Evolutionary conservation across 192 early-diverging fungal genomes (phyloP).

Genomic region (Paraglomus occultum): DNA sequence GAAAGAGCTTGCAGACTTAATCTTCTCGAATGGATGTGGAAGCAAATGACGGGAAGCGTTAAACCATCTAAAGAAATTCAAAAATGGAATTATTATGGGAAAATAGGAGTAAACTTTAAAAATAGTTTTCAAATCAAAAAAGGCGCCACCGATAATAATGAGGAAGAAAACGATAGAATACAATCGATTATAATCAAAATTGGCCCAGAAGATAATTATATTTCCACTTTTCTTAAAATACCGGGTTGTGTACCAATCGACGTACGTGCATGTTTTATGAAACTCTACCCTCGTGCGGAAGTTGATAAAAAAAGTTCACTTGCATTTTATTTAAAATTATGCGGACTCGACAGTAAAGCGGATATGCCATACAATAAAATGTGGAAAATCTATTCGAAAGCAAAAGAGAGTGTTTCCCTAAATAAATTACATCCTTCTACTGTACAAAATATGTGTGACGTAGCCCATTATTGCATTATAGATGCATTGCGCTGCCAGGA

Average conservation of each 20-base stretch:
- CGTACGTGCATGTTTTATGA: constrained; percentile 5
- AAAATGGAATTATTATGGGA: constrained; percentile 2
- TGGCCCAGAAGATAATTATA: background rate
- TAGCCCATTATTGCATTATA: constrained; percentile 11
- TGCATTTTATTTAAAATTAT: constrained; percentile 12
- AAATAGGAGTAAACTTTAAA: constrained; percentile 12
- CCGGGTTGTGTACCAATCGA: background rate
- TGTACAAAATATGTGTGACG: constrained; percentile 3
- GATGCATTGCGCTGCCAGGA: background rate
- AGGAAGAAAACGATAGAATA: background rate
- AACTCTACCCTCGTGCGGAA: background rate
- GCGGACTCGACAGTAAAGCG: background rate
- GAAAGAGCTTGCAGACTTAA: background rate
- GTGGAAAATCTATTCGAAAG: constrained; percentile 12
- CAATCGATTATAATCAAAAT: constrained; percentile 8
- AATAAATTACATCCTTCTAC: background rate
- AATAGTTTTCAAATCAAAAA: background rate
- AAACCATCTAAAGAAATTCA: background rate
- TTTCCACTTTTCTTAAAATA: constrained; percentile 11
- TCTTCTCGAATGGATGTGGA: background rate
- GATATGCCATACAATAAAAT: constrained; percentile 12
- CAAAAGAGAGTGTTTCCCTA: background rate
- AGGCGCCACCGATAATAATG: background rate
- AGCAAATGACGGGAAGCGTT: background rate
- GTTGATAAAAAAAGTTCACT: constrained; percentile 6